Percentiles rank a stretch among this genome's conserved stretches.
phyloP scores from a whole-genome alignment of 2,329 filamentous ascomycete genomes.

The Diaporthe longicolla region DNA sequence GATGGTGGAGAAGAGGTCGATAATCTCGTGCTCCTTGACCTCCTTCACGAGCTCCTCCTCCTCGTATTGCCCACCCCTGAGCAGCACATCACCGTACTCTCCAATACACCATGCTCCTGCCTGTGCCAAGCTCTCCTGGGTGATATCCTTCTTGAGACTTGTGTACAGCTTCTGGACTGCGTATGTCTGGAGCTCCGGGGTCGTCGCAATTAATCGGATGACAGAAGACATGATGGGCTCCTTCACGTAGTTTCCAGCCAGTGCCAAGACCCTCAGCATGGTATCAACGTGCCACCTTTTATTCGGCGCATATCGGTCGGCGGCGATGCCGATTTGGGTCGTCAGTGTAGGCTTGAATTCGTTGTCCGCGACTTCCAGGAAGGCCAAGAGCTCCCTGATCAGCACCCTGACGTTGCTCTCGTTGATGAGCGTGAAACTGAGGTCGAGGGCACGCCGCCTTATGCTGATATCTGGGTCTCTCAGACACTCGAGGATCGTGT shows the following conservation, averaged over 20 bases:
- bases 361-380: slow-evolving; percentile 96
- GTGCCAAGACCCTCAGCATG: slow-evolving; percentile 91
- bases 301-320: slow-evolving; percentile 95
- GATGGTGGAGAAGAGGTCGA: slow-evolving; percentile 93
- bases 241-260: slow-evolving; percentile 97
- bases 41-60: slow-evolving; percentile 88
- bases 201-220: slow-evolving; percentile 93
- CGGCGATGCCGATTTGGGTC: slow-evolving; percentile 96
- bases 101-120: slow-evolving; percentile 98
- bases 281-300: slow-evolving; percentile 99
- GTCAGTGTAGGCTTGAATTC: slow-evolving; percentile 99
- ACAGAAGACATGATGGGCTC: slow-evolving; percentile 98
- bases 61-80: slow-evolving; percentile 91
- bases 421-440: slow-evolving; percentile 98
- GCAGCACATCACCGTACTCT: slow-evolving; percentile 93
- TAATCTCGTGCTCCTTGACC: slow-evolving; percentile 89
- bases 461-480: slow-evolving; percentile 99
- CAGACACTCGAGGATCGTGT: slow-evolving; percentile 96
- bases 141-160: slow-evolving; percentile 94
- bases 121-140: slow-evolving; percentile 93
- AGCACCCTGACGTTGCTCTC: slow-evolving; percentile 95
- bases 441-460: slow-evolving; percentile 90
- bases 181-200: slow-evolving; percentile 94
- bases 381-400: slow-evolving; percentile 92
- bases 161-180: slow-evolving; percentile 95